Conservation (phyloP, 371 early-diverging fungal genomes). For the Paraphysoderma sedebokerense region DNA sequence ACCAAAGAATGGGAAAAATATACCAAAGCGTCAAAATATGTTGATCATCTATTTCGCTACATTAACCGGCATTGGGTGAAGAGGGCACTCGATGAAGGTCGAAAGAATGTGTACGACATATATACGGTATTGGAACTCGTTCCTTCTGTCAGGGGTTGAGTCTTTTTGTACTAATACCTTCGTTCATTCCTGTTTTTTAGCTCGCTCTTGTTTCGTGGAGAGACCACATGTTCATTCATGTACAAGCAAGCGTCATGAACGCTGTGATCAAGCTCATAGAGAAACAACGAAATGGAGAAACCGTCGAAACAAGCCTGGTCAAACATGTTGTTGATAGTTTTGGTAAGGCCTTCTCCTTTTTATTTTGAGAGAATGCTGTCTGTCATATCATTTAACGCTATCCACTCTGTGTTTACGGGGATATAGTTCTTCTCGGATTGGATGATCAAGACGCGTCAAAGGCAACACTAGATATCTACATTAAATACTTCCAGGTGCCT, state of each 20-base stretch:
- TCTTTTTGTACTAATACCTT: not conserved
- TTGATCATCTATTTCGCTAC: slow-evolving; percentile 83
- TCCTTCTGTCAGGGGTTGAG: not conserved
- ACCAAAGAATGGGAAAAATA: slow-evolving; percentile 75
- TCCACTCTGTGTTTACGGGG: no score
- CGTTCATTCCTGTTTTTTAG: slow-evolving; percentile 15
- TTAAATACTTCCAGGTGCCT: slow-evolving; percentile 57
- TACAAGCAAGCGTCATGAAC: slow-evolving; percentile 56
- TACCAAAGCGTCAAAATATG: slow-evolving; percentile 59
- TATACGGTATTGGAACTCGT: slow-evolving; percentile 56
- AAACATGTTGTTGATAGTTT: slow-evolving; percentile 80
- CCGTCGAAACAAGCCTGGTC: slow-evolving; percentile 66
- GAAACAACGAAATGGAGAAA: slow-evolving; percentile 75
- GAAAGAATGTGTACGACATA: slow-evolving; percentile 75
- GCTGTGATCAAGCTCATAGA: slow-evolving; percentile 68
- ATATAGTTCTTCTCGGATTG: slow-evolving; percentile 58
- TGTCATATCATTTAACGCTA: no score
- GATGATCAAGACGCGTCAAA: slow-evolving; percentile 62
- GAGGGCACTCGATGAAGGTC: slow-evolving; percentile 83
- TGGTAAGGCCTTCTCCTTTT: slow-evolving; percentile 21
- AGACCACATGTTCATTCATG: slow-evolving; percentile 58
- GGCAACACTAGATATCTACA: slow-evolving; percentile 70
- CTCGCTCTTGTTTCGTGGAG: slow-evolving; percentile 75
- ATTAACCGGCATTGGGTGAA: slow-evolving; percentile 95
- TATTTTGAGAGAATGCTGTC: no score